Conservation (phyloP, 352 stramenopile species). For the Pythium biforme region DNA sequence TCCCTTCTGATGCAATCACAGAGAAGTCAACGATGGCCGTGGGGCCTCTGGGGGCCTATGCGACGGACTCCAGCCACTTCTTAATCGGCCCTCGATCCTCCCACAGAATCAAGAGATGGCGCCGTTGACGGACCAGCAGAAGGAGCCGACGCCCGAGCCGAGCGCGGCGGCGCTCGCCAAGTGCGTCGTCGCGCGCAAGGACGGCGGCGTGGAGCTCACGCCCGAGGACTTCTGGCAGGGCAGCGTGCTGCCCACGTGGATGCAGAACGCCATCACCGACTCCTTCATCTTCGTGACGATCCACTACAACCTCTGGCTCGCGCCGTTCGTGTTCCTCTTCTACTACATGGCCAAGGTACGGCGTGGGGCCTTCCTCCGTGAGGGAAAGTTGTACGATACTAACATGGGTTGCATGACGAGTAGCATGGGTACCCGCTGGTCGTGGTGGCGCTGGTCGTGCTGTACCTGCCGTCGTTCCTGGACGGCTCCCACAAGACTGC, state of each 20-base stretch:
- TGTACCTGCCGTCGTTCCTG: conserved; percentile 69
- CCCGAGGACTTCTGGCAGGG: conserved; percentile 47
- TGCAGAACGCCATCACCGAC: conserved; percentile 39
- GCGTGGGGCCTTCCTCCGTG: too few species aligned
- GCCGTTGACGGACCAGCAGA: neutral
- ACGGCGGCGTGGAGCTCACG: conserved; percentile 39
- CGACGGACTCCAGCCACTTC: neutral
- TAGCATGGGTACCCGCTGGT: conserved; percentile 54
- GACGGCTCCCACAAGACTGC: conserved; percentile 54
- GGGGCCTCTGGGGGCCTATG: neutral
- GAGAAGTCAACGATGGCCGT: too few species aligned
- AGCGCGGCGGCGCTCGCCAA: conserved; percentile 7
- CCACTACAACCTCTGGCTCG: conserved; percentile 73
- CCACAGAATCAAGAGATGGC: neutral
- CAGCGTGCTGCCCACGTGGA: conserved; percentile 42
- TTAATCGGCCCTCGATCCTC: neutral
- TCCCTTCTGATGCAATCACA: conserved; percentile 3
- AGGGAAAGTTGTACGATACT: too few species aligned
- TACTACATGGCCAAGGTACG: conserved; percentile 59
- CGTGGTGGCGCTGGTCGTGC: conserved; percentile 44
- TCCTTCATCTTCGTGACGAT: conserved; percentile 62
- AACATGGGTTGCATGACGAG: too few species aligned
- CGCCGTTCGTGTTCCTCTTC: conserved; percentile 50
- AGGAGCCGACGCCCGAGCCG: neutral
- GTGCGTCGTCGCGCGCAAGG: conserved; percentile 3